Conservation (phyloP, 352 stramenopile genomes). For the Pythium plurisporium region DNA sequence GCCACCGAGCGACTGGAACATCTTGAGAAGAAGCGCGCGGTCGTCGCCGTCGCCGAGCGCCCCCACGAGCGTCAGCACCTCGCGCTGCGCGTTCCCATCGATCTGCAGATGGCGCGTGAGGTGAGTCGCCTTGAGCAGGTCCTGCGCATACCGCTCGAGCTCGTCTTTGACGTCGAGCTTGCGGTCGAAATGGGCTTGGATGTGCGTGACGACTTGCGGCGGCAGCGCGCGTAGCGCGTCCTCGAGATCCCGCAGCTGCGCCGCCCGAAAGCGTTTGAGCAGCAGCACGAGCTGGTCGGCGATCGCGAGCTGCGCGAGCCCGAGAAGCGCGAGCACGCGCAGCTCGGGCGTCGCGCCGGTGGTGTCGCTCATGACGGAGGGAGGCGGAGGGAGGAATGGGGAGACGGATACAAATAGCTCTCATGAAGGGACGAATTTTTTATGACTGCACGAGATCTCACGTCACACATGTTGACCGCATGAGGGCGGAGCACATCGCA, state of each 20-base stretch:
- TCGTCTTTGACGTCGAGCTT: conserved; percentile 54
- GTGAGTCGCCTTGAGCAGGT: conserved; percentile 54
- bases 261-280: conserved; percentile 35
- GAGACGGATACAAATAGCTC: conserved; percentile 7
- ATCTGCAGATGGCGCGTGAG: conserved; percentile 39
- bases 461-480: no score
- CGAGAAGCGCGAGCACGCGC: conserved; percentile 38
- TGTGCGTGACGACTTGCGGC: conserved; percentile 20
- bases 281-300: conserved; percentile 33
- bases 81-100: conserved; percentile 17
- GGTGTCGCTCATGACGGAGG: not conserved
- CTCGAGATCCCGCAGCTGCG: conserved; percentile 38
- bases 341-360: not conserved
- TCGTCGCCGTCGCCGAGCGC: conserved; percentile 39
- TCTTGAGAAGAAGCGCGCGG: conserved; percentile 42
- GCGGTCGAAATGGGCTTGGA: conserved; percentile 44
- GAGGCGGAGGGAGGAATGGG: no score
- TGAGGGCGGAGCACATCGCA: no score
- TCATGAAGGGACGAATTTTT: no score
- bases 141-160: conserved; percentile 52
- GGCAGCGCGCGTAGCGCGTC: conserved; percentile 21
- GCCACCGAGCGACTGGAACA: conserved; percentile 46
- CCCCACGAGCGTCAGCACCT: conserved; percentile 40
- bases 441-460: no score
- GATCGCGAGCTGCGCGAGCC: conserved; percentile 30